A percentile compares a stretch with the other conserved stretches of the same genome.
These are phyloP conservation scores for Zygotorulaspora mrakii DNA, from an alignment of 1,139 yeast species.

Conservation along the genomic window DNA sequence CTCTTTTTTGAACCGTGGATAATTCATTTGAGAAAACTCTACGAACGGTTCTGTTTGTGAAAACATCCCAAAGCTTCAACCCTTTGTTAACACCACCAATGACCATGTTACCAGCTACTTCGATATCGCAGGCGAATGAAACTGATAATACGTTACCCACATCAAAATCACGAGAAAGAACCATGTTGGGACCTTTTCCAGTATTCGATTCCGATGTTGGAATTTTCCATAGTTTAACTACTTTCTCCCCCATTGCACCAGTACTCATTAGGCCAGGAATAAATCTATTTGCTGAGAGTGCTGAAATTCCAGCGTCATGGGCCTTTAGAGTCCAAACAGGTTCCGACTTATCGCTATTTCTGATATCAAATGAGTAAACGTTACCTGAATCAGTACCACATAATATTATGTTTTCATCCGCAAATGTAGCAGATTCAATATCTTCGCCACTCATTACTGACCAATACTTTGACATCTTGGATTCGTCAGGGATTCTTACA, in stretches of 20 bases:
- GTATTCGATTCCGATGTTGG: conserved; percentile 39
- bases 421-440: conserved; percentile 80
- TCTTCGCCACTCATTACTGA: conserved; percentile 69
- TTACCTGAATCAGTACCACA: conserved; percentile 94
- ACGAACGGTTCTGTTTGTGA: conserved; percentile 77
- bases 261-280: conserved; percentile 77
- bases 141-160: conserved; percentile 88
- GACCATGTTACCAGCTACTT: conserved; percentile 76
- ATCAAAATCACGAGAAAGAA: conserved; percentile 86
- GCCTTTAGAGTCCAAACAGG: conserved; percentile 97
- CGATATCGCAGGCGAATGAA: conserved; percentile 82
- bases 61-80: conserved; percentile 88
- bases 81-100: conserved; percentile 87
- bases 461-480: conserved; percentile 57
- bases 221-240: conserved; percentile 83
- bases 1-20: conserved; percentile 49
- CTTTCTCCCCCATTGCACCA: conserved; percentile 87
- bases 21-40: conserved; percentile 60
- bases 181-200: conserved; percentile 73
- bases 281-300: conserved; percentile 65
- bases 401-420: conserved; percentile 60
- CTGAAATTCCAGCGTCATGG: conserved; percentile 89
- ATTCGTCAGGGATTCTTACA: conserved; percentile 70
- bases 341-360: conserved; percentile 50
- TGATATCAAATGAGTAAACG: conserved; percentile 82